Evolutionary conservation across 2,329 filamentous ascomycete genomes (phyloP).

Genomic region (Colletotrichum sp.): DNA sequence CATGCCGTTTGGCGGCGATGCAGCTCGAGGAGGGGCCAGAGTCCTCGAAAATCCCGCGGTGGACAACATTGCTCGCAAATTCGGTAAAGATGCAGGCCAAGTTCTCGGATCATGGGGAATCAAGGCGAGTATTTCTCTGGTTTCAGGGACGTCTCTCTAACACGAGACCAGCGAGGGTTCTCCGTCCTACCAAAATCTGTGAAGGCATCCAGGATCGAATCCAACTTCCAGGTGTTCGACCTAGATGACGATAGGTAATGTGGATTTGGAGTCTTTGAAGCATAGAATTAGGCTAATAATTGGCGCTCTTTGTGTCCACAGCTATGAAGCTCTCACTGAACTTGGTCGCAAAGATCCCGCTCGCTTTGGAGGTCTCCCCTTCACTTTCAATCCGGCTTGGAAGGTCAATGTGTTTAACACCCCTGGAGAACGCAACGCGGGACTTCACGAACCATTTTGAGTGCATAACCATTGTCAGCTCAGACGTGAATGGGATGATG

Average conservation of each 20-base stretch:
- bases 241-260: background rate
- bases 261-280: background rate
- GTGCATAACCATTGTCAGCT: background rate
- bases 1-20: background rate
- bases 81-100: background rate
- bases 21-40: conserved; percentile 27
- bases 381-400: background rate
- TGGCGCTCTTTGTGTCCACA: background rate
- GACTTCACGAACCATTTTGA: background rate
- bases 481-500: background rate
- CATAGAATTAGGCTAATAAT: background rate
- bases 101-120: background rate
- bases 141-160: background rate
- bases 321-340: background rate
- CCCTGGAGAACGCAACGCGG: background rate
- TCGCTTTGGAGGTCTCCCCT: background rate
- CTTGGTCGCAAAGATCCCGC: background rate
- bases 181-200: background rate
- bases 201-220: background rate
- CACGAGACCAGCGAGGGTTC: background rate
- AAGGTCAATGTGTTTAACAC: background rate
- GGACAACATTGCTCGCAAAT: background rate
- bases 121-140: background rate
- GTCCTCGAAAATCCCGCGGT: background rate
- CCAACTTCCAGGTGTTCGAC: background rate